Percentiles rank a stretch among this genome's conserved stretches.
Evolutionary conservation across 1,139 yeast genomes (phyloP).

Genomic region (Lodderomyces orthopsilosis): DNA sequence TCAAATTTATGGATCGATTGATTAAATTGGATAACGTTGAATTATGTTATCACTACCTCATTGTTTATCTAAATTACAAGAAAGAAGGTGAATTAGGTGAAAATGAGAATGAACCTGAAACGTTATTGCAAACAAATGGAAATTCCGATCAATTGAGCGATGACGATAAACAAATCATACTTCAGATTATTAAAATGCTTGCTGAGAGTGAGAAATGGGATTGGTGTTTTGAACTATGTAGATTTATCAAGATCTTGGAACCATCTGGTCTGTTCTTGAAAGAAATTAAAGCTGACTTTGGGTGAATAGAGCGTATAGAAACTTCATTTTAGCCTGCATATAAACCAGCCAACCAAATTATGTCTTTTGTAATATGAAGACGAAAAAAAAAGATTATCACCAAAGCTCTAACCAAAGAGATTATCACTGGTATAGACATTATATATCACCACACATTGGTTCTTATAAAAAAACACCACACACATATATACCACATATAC

Average conservation of each 20-base stretch:
- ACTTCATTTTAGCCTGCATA: constrained; percentile 10
- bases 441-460: neutral
- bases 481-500: neutral
- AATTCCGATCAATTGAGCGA: constrained; percentile 20
- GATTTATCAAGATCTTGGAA: constrained; percentile 43
- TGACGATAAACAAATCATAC: constrained; percentile 32
- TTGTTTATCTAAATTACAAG: constrained; percentile 41
- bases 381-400: constrained; percentile 1
- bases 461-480: neutral
- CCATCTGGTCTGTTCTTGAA: constrained; percentile 34
- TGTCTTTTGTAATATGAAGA: constrained; percentile 18
- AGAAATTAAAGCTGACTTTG: constrained; percentile 14
- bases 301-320: neutral
- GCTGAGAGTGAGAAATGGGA: constrained; percentile 37
- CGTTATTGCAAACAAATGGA: neutral
- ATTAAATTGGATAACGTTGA: constrained; percentile 36
- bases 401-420: neutral
- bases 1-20: constrained; percentile 37
- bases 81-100: constrained; percentile 26
- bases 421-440: neutral
- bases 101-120: constrained; percentile 1
- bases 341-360: constrained; percentile 27
- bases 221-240: constrained; percentile 46
- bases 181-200: constrained; percentile 35
- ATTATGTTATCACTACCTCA: constrained; percentile 42